Conservation (phyloP, 2,329 filamentous ascomycete genomes). For the Aspergillus vadensis region DNA sequence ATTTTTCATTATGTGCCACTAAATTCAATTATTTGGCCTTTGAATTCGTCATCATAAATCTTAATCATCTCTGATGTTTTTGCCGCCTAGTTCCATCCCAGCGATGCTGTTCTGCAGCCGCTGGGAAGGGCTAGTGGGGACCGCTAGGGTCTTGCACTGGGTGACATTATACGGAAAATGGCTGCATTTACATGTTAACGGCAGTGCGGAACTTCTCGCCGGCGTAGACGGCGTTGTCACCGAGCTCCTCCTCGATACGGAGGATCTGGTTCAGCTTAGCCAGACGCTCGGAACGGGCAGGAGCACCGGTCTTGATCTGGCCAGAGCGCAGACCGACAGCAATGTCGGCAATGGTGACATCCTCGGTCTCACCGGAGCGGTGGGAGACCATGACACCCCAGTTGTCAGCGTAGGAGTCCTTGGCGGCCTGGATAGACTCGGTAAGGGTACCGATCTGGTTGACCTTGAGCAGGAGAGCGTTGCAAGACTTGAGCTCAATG, state of each 20-base stretch:
- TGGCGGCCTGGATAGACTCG: constrained; percentile 98
- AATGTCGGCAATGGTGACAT: constrained; percentile 98
- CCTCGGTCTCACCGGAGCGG: constrained; percentile 98
- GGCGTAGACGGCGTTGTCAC: constrained; percentile 86
- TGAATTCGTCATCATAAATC: constrained; percentile 31
- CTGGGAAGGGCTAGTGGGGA: background rate
- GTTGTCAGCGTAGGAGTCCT: constrained; percentile 92
- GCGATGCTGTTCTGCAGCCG: constrained; percentile 4
- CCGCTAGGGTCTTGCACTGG: background rate
- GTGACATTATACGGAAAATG: constrained; percentile 2
- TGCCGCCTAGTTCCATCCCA: constrained; percentile 4
- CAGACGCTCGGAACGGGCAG: constrained; percentile 93
- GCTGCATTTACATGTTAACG: constrained; percentile 73
- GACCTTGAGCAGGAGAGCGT: constrained; percentile 97
- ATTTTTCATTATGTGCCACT: constrained; percentile 29
- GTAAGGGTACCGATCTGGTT: constrained; percentile 99
- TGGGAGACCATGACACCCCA: constrained; percentile 99
- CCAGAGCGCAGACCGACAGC: constrained; percentile 94
- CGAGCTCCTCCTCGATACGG: constrained; percentile 98
- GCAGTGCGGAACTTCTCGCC: constrained; percentile 89
- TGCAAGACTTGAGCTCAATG: constrained; percentile 98
- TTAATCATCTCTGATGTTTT: constrained; percentile 12
- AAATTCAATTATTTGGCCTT: constrained; percentile 22
- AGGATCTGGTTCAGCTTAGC: constrained; percentile 99
- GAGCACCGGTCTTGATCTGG: constrained; percentile 99